Evolutionary conservation across 495 filamentous ascomycete species (phyloP).

Genomic region (Platismatia glauca): DNA sequence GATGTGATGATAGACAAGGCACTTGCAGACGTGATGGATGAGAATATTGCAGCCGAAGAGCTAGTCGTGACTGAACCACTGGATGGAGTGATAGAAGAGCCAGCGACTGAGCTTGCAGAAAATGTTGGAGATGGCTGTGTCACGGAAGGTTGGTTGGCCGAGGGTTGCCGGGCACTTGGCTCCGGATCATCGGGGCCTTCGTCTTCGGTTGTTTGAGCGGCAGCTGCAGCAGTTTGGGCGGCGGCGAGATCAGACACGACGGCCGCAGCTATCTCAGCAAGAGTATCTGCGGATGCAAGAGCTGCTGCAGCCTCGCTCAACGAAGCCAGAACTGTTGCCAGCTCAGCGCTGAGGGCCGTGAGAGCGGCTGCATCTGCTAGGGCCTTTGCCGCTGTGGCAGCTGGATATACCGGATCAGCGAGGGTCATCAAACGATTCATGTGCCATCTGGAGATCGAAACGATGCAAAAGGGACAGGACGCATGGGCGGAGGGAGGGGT

Average conservation of each 20-base stretch:
- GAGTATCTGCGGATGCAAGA: background rate
- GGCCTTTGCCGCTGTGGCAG: slow-evolving; percentile 1
- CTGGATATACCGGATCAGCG: background rate
- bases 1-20: background rate
- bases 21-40: background rate
- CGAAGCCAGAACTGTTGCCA: background rate
- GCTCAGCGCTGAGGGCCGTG: slow-evolving; percentile 2
- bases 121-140: background rate
- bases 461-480: background rate
- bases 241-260: background rate
- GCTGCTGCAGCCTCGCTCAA: slow-evolving; percentile 1
- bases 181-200: background rate
- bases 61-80: background rate
- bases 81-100: background rate
- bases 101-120: background rate
- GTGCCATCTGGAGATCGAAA: background rate
- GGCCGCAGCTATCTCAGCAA: slow-evolving; percentile 4
- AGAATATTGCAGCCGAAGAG: background rate
- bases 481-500: background rate
- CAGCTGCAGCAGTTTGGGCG: background rate
- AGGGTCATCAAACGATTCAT: background rate
- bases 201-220: slow-evolving; percentile 1
- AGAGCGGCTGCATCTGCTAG: background rate
- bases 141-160: background rate
- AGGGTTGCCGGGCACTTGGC: background rate